phyloP scores from a whole-genome alignment of 257 asterid genomes.

The Oldenlandia corymbosa region DNA sequence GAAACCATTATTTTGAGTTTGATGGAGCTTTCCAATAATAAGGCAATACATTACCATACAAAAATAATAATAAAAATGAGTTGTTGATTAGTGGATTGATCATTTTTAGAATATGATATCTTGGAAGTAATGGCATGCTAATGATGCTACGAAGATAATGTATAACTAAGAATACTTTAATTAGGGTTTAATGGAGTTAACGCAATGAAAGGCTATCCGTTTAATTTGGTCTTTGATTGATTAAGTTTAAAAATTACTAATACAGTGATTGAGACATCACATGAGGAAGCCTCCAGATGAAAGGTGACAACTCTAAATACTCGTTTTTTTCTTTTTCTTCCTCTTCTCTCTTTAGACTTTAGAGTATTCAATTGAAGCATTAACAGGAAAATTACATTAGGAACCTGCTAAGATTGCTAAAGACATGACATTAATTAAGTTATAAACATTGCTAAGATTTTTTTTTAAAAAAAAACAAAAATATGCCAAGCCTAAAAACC shows the following conservation, averaged over 20 bases:
- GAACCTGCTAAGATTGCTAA: no score
- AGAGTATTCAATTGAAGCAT: no score
- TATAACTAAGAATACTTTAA: neutral
- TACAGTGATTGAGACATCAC: conserved; percentile 12
- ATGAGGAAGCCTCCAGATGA: conserved; percentile 6
- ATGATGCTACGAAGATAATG: neutral
- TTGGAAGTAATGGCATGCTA: neutral
- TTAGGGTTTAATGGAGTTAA: neutral
- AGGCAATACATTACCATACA: conserved; percentile 14
- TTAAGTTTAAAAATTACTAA: no score
- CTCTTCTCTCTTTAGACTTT: no score
- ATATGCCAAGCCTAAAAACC: no score
- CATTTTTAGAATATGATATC: conserved; percentile 17
- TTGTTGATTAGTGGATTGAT: conserved; percentile 6
- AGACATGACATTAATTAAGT: no score
- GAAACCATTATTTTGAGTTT: neutral
- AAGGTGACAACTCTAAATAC: neutral
- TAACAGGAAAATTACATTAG: no score
- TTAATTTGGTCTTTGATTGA: neutral
- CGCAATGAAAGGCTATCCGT: neutral
- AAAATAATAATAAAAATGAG: no score
- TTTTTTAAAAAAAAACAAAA: no score
- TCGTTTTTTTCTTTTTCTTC: neutral
- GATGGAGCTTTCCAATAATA: conserved; percentile 23
- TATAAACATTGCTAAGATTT: no score